phyloP scores from a whole-genome alignment of 2,329 filamentous ascomycete species.

The Alternaria triticimaculans region DNA sequence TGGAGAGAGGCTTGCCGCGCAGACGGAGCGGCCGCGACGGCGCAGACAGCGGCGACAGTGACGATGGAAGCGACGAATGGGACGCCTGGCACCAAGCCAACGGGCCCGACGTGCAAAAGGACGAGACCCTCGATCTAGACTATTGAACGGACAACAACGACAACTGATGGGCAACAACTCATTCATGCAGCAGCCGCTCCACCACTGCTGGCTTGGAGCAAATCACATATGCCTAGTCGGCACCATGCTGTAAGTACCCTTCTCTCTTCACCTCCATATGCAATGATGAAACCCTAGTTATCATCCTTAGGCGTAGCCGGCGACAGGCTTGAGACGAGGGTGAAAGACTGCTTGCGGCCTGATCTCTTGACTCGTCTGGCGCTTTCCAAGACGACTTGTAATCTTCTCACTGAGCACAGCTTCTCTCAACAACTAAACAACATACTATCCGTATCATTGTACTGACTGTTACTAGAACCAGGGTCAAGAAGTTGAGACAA shows the following conservation, averaged over 20 bases:
- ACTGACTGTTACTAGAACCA: background rate
- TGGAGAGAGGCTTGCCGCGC: slow-evolving; percentile 18
- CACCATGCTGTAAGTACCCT: slow-evolving; percentile 1
- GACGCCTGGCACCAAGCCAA: slow-evolving; percentile 55
- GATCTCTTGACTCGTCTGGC: slow-evolving; percentile 28
- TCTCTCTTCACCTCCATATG: slow-evolving; percentile 7
- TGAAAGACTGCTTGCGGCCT: slow-evolving; percentile 27
- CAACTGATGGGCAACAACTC: no score
- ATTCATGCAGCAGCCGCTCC: background rate
- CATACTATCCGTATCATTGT: background rate
- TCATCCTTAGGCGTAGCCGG: slow-evolving; percentile 90
- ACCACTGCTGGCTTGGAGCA: background rate
- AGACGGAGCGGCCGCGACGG: slow-evolving; percentile 11
- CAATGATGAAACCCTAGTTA: slow-evolving; percentile 85
- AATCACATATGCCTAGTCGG: no score
- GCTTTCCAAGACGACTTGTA: slow-evolving; percentile 40
- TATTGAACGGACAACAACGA: slow-evolving; percentile 46
- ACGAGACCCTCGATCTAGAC: slow-evolving; percentile 53
- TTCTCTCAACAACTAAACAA: background rate
- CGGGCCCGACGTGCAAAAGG: slow-evolving; percentile 52
- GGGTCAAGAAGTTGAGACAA: no score
- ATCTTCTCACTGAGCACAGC: slow-evolving; percentile 49
- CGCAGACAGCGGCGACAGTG: slow-evolving; percentile 25
- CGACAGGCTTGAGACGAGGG: slow-evolving; percentile 29
- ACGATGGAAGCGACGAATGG: slow-evolving; percentile 49